Evolutionary conservation across 805 yeast genomes (phyloP), one percentile per base, ranked within the genome.

Genomic region (Tetrapisispora nanseiensis): DNA sequence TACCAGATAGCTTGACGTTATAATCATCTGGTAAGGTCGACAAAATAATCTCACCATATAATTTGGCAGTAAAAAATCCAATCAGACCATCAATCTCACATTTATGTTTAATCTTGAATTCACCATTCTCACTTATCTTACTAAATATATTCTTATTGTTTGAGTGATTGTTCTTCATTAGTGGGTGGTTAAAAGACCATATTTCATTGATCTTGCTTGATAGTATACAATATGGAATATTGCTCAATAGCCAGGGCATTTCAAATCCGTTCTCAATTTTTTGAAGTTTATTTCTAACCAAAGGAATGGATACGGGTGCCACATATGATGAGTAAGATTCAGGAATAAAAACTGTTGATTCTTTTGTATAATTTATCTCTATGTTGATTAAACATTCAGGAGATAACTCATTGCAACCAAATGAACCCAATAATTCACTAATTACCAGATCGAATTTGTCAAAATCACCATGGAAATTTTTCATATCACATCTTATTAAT

Each of bases 401-500:
- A 8, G 85, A 72, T 15, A 86, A 68, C 57, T 89, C 97, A 60
- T 89, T 90, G 59, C 94, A 90, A 4, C 95, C 97, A 64, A 90
- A 83, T 13, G 95, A 84, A 6, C 97, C 97, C 22, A 89, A 61
- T 7, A 90, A 65, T 58, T 89, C 97, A 34, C 94, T 82, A 1
- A 90, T 70, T 8, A 87, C 72, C 33, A 89, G 53, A 54, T 83
- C 72, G 43, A 72, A 69, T 15, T 66, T 64, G 11, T 56, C 46
- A 6, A 48, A 49, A n/a, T 32, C 31, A 3, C 67, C 68, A 8
- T 53, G 41, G 78, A 80, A 75, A 2, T 52, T 46, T 15, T 92
- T 63, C 60, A 79, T 74, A 59, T 89, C 95, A 3, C 65, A 67
- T 33, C 69, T 61, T 3, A 81, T 56, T 2, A 87, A 58, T 8